Percentiles rank a stretch among this genome's conserved stretches.
Evolutionary conservation across 768 basidiomycete genomes (phyloP).

Genomic region (Botryobasidium botryosum): DNA sequence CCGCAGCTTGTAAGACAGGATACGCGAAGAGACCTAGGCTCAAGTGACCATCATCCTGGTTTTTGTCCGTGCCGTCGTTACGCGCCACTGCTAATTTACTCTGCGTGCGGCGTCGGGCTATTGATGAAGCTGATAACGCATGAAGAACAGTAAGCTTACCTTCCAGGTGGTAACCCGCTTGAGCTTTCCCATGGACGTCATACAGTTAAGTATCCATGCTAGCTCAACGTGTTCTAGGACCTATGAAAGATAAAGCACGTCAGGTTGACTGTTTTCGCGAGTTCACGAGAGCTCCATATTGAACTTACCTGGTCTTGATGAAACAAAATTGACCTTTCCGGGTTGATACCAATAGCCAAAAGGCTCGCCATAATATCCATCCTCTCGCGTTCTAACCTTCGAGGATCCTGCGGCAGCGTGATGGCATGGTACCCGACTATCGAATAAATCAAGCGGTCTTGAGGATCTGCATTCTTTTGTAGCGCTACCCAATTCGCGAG

Average conservation of each 20-base stretch:
- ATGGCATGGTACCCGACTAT: slow-evolving; percentile 92
- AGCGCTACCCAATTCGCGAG: slow-evolving; percentile 77
- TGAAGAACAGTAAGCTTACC: slow-evolving; percentile 25
- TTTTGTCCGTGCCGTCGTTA: slow-evolving; percentile 56
- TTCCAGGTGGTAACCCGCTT: slow-evolving; percentile 96
- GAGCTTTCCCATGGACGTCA: slow-evolving; percentile 67
- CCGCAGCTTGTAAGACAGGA: slow-evolving; percentile 85
- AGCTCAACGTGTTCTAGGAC: slow-evolving; percentile 73
- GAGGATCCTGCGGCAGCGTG: slow-evolving; percentile 77
- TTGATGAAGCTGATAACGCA: slow-evolving; percentile 1
- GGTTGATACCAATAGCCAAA: slow-evolving; percentile 74
- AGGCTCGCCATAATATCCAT: slow-evolving; percentile 54
- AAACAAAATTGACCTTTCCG: slow-evolving; percentile 54
- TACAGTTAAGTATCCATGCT: slow-evolving; percentile 77
- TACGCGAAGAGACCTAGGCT: slow-evolving; percentile 83
- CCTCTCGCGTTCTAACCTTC: slow-evolving; percentile 39
- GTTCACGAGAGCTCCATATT: too few species aligned
- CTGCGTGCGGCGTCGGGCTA: too few species aligned
- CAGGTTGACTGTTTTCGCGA: too few species aligned
- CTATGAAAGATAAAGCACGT: slow-evolving; percentile 29
- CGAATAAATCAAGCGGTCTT: slow-evolving; percentile 60
- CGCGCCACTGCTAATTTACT: slow-evolving; percentile 55
- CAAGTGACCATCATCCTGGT: slow-evolving; percentile 65
- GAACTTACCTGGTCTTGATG: slow-evolving; percentile 72
- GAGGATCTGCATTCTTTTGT: slow-evolving; percentile 39